Evolutionary conservation across 352 stramenopile genomes (phyloP), one percentile per base, ranked within the genome.

Genomic region (Globisporangium cylindrosporum): DNA sequence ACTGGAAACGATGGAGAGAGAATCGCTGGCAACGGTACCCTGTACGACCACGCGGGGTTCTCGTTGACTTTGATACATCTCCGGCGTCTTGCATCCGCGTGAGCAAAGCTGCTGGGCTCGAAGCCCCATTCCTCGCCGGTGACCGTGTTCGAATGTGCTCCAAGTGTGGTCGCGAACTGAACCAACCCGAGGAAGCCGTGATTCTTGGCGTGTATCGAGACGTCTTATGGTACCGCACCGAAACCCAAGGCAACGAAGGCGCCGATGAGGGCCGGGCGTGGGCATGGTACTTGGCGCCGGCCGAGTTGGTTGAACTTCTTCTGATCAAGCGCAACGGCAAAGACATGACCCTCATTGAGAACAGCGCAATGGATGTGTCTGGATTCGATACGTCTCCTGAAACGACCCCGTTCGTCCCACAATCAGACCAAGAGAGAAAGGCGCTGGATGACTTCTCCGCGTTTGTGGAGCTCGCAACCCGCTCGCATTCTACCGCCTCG

Each of bases 211-310:
- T 94, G 4, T 98, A 98, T 69, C 87, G 97, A 64, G 88, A 88
- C 1, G 88, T 88, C 41, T 70, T 99, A 18, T 99, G 95, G 86
- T 99, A 99, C 56, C 82, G 87, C 22, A 95, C 98, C 12, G 92
- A 98, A 69, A 98, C 93, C 10, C 97, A 99, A 76, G 97, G 97
- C 63, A 98, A 96, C 60, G 96, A 99, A 86, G 96, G 96, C 41
- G 92, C 94, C 9, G 89, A 96, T 51, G 89, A 96, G 94, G 91
- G 85, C 48, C 97, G 73, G 69, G 85, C 80, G 64, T 99, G 90
- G 95, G 92, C 94, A 5, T 99, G 97, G 96, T 99, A 97, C 71
- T 98, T 95, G 83, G 91, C 97, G 51, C 76, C 97, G 70, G 95
- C 82, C 55, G 97, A 99, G 66, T 78, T 98, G 1, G 71, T 76